Evolutionary conservation across 129 eudicot genomes (phyloP), one percentile per base, ranked within the genome.

Genomic region (Cynara cardunculus): DNA sequence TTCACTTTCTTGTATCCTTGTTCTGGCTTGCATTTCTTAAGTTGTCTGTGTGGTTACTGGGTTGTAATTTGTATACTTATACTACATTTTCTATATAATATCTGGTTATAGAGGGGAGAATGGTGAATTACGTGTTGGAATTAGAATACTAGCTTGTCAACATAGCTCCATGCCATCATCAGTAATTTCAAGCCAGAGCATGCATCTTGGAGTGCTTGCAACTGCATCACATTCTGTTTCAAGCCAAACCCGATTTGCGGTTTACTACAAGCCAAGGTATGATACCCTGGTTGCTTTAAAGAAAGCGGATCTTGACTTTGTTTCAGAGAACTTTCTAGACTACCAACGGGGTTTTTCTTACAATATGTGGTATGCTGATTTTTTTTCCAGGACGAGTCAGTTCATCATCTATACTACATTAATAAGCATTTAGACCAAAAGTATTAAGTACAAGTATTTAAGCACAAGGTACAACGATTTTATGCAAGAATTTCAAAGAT

Each of bases 181-280:
- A 9, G 97, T 95, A 22, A 95, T 95, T 77, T 95, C 99, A 11
- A 95, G 97, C 74, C 99, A 95, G 70, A 95, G 99, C 72, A 94
- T 94, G 98, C 98, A 94, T 79, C 86, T 94, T 30, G 98, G 98
- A 68, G 97, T 94, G 69, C 96, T 95, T 64, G 99, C 99, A 21
- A 95, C 99, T 12, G 99, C 99, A 69, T 95, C 97, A 66, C 99
- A 95, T 85, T 97, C 99, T 10, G 84, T 95, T 6, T 41, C 87
- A 18, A 89, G 97, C 30, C 84, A 85, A 41, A 90, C 99, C 12
- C 81, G 86, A 59, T 92, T 95, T 84, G 89, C 90, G 8, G 99
- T 95, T 78, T 92, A 87, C 80, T 92, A 95, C 87, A 95, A 95
- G 73, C 99, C 99, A 79, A 90, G 99, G 99, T 89, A 80, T 65